A percentile compares a stretch with the other conserved stretches of the same genome.
Evolutionary conservation across 2,329 filamentous ascomycete genomes (phyloP).

Genomic region (Pestalotiopsis sp.): DNA sequence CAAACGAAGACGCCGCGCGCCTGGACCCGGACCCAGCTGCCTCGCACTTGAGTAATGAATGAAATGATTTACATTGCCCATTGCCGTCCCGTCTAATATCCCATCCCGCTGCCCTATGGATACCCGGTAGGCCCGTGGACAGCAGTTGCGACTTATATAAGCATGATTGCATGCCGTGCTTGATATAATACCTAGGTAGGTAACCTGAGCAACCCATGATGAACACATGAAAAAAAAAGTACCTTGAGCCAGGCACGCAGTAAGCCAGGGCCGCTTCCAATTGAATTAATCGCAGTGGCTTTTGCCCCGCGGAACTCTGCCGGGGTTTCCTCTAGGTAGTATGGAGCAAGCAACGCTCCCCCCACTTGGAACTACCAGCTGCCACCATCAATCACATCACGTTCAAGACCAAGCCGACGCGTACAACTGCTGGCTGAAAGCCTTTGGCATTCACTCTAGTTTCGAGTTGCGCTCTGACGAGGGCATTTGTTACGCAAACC

Average conservation of each 20-base stretch:
- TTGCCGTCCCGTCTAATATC: neutral
- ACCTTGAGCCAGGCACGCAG: no score
- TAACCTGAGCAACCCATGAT: no score
- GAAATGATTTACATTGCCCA: neutral
- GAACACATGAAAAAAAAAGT: no score
- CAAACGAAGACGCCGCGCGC: neutral
- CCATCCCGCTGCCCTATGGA: no score
- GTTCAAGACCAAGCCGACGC: neutral
- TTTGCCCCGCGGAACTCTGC: no score
- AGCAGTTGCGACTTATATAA: neutral
- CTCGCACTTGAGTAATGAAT: neutral
- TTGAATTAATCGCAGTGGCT: no score
- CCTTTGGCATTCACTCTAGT: neutral
- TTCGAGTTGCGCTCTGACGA: neutral
- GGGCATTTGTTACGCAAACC: neutral
- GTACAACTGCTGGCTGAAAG: constrained; percentile 5
- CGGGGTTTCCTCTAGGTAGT: neutral
- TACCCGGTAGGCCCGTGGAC: neutral
- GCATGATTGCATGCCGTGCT: neutral
- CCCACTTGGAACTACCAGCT: neutral
- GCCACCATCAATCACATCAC: neutral
- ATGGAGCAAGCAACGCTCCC: neutral
- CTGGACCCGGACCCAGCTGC: neutral
- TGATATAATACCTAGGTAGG: neutral
- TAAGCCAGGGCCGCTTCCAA: no score